Percentiles rank a stretch among this genome's conserved stretches.
Evolutionary conservation across 495 filamentous ascomycete species (phyloP).

Genomic region (Aspergillus conjunctus): DNA sequence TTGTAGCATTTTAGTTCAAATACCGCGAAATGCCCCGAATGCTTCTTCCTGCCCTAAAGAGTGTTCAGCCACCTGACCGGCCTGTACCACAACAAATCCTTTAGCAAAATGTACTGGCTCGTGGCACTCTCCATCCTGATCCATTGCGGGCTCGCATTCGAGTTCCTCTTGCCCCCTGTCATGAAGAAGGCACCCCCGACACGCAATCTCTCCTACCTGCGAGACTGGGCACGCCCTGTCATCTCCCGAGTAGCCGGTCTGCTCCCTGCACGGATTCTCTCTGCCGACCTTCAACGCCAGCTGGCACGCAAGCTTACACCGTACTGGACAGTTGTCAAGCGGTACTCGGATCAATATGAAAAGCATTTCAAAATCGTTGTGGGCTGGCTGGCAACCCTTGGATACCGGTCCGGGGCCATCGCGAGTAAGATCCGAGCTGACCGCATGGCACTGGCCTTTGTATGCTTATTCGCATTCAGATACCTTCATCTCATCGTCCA

Average conservation of each 20-base stretch:
- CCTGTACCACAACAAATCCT: background rate
- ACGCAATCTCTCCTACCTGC: background rate
- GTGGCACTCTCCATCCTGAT: background rate
- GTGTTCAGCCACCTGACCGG: background rate
- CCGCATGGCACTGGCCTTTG: conserved; percentile 2
- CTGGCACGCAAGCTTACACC: background rate
- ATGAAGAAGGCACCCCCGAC: background rate
- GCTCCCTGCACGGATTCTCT: background rate
- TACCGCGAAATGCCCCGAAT: background rate
- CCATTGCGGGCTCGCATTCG: background rate
- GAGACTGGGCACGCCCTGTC: background rate
- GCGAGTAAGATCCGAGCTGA: background rate
- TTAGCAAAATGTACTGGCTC: background rate
- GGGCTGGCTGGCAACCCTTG: background rate
- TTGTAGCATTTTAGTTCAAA: background rate
- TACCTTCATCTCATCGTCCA: conserved; percentile 52
- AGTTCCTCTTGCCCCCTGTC: background rate
- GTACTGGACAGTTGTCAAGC: background rate
- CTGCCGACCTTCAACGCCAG: background rate
- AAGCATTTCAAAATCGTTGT: background rate
- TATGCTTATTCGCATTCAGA: conserved; percentile 30
- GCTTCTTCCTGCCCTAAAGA: background rate
- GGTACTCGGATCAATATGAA: background rate
- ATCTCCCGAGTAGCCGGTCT: background rate
- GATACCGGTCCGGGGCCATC: background rate